phyloP scores from a whole-genome alignment of 345 rosid species.

The Dimocarpus longan region DNA sequence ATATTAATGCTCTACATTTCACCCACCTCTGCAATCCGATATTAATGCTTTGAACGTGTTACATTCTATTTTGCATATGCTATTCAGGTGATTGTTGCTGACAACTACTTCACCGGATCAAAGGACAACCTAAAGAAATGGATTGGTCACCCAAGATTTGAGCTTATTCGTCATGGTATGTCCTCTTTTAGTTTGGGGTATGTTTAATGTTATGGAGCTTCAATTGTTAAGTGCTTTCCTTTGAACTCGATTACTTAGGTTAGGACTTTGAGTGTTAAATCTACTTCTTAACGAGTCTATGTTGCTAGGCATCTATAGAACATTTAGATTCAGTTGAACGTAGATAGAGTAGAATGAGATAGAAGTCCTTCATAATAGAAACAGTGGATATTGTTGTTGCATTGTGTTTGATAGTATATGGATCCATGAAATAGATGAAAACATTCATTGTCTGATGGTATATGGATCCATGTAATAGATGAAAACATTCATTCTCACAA shows the following conservation, averaged over 20 bases:
- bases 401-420: not conserved
- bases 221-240: not conserved
- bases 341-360: not conserved
- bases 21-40: not conserved
- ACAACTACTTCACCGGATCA: conserved; percentile 90
- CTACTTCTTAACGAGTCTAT: not conserved
- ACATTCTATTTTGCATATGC: not conserved
- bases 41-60: conserved; percentile 1
- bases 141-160: conserved; percentile 98
- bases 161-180: conserved; percentile 91
- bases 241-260: not conserved
- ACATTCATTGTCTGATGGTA: not conserved
- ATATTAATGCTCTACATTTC: not conserved
- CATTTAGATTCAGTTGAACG: not conserved
- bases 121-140: conserved; percentile 91
- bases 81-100: conserved; percentile 75
- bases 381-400: not conserved
- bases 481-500: not conserved
- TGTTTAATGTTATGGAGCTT: not conserved
- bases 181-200: conserved; percentile 17
- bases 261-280: not conserved
- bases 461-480: not conserved
- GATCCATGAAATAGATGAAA: not conserved
- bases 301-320: not conserved
- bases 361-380: not conserved